Percentiles rank a stretch among this genome's conserved stretches.
phyloP scores from a whole-genome alignment of 2,329 filamentous ascomycete species.

The Aspergillus sp. region DNA sequence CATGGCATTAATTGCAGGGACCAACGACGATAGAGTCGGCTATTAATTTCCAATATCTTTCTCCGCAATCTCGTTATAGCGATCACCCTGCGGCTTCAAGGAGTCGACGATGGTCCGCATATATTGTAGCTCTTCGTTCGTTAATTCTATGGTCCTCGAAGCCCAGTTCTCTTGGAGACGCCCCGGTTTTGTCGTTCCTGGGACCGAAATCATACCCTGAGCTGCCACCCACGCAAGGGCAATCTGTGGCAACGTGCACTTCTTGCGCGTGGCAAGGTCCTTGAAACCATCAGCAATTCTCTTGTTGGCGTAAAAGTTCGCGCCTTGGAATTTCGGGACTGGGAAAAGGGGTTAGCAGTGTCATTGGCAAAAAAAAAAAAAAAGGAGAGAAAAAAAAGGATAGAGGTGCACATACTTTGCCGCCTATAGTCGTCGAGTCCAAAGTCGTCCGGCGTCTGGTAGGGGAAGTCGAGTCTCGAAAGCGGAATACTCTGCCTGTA shows the following conservation, averaged over 20 bases:
- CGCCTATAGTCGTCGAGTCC: conserved; percentile 28
- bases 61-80: too few relatives aligned
- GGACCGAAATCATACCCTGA: conserved; percentile 47
- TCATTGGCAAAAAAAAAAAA: too few relatives aligned
- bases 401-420: too few relatives aligned
- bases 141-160: conserved; percentile 38
- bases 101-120: conserved; percentile 41
- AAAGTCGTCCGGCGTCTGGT: conserved; percentile 49
- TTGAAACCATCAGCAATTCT: conserved; percentile 45
- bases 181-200: conserved; percentile 44
- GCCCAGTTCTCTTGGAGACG: conserved; percentile 44
- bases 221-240: conserved; percentile 44
- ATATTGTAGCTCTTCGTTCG: conserved; percentile 39
- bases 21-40: too few relatives aligned
- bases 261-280: conserved; percentile 37
- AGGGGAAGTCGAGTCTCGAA: conserved; percentile 45
- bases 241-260: conserved; percentile 36
- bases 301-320: conserved; percentile 48
- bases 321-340: conserved; percentile 40
- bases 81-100: too few relatives aligned
- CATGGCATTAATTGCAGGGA: too few relatives aligned
- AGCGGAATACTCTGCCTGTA: conserved; percentile 49
- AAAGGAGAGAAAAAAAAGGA: too few relatives aligned
- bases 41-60: too few relatives aligned
- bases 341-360: conserved; percentile 24